Conservation (phyloP, 2,329 filamentous ascomycete species). For the Stemphylium vesicarium region DNA sequence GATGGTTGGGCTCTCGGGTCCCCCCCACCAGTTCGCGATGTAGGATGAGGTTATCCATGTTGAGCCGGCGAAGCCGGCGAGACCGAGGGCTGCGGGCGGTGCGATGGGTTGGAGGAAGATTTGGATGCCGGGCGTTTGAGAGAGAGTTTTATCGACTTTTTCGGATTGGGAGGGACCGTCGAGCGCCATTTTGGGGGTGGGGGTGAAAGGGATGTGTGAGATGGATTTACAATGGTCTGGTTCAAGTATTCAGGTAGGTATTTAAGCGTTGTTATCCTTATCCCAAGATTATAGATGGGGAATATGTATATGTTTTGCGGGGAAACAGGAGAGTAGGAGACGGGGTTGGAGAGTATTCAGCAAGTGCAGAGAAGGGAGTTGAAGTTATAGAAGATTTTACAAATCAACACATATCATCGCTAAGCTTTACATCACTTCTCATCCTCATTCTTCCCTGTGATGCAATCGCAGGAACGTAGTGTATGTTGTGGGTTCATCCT, state of each 20-base stretch:
- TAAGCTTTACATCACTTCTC: not conserved
- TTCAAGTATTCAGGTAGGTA: too few relatives aligned
- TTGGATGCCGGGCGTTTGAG: slow-evolving; percentile 1
- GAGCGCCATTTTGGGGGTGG: not conserved
- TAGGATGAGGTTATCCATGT: slow-evolving; percentile 2
- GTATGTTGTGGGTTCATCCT: not conserved
- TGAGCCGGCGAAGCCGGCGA: slow-evolving; percentile 1
- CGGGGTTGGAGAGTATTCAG: too few relatives aligned
- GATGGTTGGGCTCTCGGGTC: not conserved
- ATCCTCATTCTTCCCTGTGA: not conserved
- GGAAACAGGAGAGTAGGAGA: too few relatives aligned
- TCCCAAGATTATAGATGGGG: too few relatives aligned
- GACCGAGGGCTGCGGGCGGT: slow-evolving; percentile 1
- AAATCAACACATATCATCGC: not conserved
- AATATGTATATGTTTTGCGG: too few relatives aligned
- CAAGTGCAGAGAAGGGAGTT: not conserved
- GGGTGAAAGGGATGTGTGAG: not conserved
- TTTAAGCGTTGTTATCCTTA: too few relatives aligned
- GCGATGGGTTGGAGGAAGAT: slow-evolving; percentile 2
- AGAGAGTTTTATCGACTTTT: not conserved
- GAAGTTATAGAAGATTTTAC: not conserved
- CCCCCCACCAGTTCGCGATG: not conserved
- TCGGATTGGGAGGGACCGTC: not conserved
- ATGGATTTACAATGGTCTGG: too few relatives aligned
- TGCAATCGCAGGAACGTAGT: not conserved